phyloP scores from a whole-genome alignment of 768 basidiomycete species.

The Mycena amicta region DNA sequence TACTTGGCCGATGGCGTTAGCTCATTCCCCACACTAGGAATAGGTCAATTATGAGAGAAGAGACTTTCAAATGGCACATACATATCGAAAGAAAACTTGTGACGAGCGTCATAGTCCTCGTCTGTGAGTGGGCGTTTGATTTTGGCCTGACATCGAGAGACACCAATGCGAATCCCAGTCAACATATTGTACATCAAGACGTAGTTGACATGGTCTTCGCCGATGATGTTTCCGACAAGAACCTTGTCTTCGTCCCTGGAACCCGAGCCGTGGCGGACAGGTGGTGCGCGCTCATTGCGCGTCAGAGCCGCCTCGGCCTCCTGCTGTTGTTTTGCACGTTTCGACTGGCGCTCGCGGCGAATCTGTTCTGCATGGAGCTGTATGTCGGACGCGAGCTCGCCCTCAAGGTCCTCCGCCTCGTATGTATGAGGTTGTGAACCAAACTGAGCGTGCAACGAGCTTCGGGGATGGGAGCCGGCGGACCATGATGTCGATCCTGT shows the following conservation, averaged over 20 bases:
- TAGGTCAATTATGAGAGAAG: not conserved
- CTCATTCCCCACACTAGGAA: slow-evolving; percentile 87
- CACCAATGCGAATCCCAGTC: slow-evolving; percentile 95
- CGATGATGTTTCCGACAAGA: slow-evolving; percentile 81
- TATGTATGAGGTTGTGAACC: slow-evolving; percentile 31
- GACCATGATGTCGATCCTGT: slow-evolving; percentile 53
- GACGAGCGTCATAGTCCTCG: slow-evolving; percentile 85
- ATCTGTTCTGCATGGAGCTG: slow-evolving; percentile 89
- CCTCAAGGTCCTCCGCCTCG: slow-evolving; percentile 45
- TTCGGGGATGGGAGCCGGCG: slow-evolving; percentile 25
- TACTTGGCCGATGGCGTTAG: slow-evolving; percentile 97
- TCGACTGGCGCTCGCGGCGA: slow-evolving; percentile 72
- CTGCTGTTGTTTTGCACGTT: slow-evolving; percentile 67
- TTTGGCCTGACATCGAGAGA: slow-evolving; percentile 96
- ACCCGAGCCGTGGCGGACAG: slow-evolving; percentile 12
- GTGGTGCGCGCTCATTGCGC: slow-evolving; percentile 24
- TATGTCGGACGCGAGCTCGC: slow-evolving; percentile 77
- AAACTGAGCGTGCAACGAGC: slow-evolving; percentile 36
- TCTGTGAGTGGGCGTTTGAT: slow-evolving; percentile 80
- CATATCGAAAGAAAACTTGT: slow-evolving; percentile 99
- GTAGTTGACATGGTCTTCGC: slow-evolving; percentile 98
- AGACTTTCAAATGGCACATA: slow-evolving; percentile 39
- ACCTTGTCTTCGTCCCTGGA: slow-evolving; percentile 17
- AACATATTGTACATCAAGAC: slow-evolving; percentile 99
- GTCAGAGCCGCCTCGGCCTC: slow-evolving; percentile 64